phyloP scores from a whole-genome alignment of 768 basidiomycete genomes.

The Pleurotus eryngii region DNA sequence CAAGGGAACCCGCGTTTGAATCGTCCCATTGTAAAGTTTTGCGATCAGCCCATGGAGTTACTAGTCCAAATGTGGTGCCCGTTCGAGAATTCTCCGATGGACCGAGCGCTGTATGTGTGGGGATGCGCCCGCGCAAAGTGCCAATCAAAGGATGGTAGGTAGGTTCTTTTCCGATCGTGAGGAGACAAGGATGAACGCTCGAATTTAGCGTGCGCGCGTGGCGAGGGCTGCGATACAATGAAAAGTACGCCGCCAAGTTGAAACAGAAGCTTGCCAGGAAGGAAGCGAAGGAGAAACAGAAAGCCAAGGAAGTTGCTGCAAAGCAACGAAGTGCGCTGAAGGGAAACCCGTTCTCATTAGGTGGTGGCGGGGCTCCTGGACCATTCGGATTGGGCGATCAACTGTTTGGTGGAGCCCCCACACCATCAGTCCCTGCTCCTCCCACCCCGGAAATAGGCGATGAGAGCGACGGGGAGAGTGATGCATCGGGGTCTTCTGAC shows the following conservation, averaged over 20 bases:
- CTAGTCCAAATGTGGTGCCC: slow-evolving; percentile 90
- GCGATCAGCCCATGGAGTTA: slow-evolving; percentile 73
- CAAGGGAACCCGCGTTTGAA: slow-evolving; percentile 55
- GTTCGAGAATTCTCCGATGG: slow-evolving; percentile 79
- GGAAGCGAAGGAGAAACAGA: slow-evolving; percentile 34
- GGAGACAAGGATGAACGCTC: slow-evolving; percentile 12
- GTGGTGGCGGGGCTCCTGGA: slow-evolving; percentile 23
- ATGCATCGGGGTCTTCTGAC: slow-evolving; percentile 30
- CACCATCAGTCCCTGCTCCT: slow-evolving; percentile 13
- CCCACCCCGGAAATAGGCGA: slow-evolving; percentile 16
- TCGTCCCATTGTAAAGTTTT: slow-evolving; percentile 71
- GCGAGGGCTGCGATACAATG: slow-evolving; percentile 71
- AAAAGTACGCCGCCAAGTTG: slow-evolving; percentile 71
- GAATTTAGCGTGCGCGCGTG: slow-evolving; percentile 70
- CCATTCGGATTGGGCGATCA: slow-evolving; percentile 62
- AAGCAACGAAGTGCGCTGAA: slow-evolving; percentile 29
- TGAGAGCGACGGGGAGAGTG: slow-evolving; percentile 32
- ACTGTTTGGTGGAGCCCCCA: slow-evolving; percentile 48
- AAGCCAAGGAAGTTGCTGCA: slow-evolving; percentile 28
- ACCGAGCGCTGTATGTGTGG: slow-evolving; percentile 84
- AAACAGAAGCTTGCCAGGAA: slow-evolving; percentile 48
- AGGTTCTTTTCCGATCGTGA: slow-evolving; percentile 25
- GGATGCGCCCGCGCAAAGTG: slow-evolving; percentile 70
- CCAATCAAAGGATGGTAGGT: slow-evolving; percentile 79
- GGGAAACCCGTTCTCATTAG: slow-evolving; percentile 70